Base-by-base conservation (phyloP, 2,329 filamentous ascomycete genomes). In the Stenocarpella maydis region DNA sequence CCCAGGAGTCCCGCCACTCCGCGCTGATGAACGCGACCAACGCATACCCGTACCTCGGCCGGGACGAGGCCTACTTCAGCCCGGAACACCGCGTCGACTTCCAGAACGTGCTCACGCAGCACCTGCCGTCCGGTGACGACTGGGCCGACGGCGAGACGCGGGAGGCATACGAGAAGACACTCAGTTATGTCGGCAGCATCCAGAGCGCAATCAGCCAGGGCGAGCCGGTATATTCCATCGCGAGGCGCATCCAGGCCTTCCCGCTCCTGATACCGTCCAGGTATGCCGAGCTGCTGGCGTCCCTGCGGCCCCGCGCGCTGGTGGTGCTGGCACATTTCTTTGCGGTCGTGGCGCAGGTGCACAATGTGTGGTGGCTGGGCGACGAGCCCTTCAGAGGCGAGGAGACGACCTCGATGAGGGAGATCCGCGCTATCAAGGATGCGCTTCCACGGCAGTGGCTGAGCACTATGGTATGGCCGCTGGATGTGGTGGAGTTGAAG, bases 1-100 rank as follows among this genome's bases (percentile, higher is more conserved):
- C 83, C 1, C 77, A 80, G 5, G 84, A 84, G 0, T 50, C 83
- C 0, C 82, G 82, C 61, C 82, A 84, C 3, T 75, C 85, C 0
- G 73, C 76, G 1, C 83, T 84, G 60, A 77, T 84, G 17, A 67
- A 79, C 49, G 75, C 83, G 15, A 83, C 85, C 37, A 73, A 82
- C 14, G 78, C 78, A 15, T 84, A 83, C 58, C 75, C 75, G 1
- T 65, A 67, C 8, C 74, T 76, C 26, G 73, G 72, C n/a, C 67
- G 68, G n/a, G 75, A 76, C 69, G 71, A 76, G 52, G 71, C 72
- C 15, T 76, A 76, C 65, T 76, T 76, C 71, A 70, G 69, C 43
- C 71, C 73, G 12, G 61, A 60, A 49, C 73, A 74, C 69, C 75
- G 75, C 28, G 61, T 53, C 21, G 58, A 69, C 21, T 71, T 76